Conservation (phyloP, 371 early-diverging fungal species). For the Saksenaea vasiformis region DNA sequence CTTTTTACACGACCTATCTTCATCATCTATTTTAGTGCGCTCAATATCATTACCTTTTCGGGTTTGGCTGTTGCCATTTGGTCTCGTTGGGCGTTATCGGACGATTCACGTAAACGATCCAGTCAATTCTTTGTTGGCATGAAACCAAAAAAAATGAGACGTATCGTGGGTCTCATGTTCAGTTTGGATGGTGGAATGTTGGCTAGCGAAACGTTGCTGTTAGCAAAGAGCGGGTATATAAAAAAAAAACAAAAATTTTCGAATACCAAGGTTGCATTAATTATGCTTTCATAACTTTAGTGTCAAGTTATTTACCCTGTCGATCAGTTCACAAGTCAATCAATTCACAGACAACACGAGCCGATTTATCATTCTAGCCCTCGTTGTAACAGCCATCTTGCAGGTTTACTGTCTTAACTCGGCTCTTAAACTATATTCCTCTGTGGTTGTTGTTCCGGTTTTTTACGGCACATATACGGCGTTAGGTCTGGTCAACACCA, state of each 20-base stretch:
- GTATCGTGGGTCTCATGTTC: constrained; percentile 63
- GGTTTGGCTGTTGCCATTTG: constrained; percentile 59
- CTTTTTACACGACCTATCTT: constrained; percentile 62
- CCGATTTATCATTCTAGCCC: constrained; percentile 57
- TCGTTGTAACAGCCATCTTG: constrained; percentile 60
- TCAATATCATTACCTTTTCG: constrained; percentile 56
- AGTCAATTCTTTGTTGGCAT: constrained; percentile 39
- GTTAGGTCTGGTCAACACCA: constrained; percentile 65
- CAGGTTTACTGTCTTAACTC: constrained; percentile 74
- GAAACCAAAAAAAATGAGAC: constrained; percentile 48
- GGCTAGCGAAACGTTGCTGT: constrained; percentile 64
- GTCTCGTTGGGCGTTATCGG: constrained; percentile 55
- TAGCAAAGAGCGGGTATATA: constrained; percentile 67
- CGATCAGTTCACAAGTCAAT: constrained; percentile 53
- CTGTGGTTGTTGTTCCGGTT: constrained; percentile 72
- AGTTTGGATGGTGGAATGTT: constrained; percentile 65
- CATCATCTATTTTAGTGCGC: constrained; percentile 65
- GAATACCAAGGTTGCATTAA: neutral
- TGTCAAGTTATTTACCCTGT: constrained; percentile 61
- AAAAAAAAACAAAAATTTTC: neutral
- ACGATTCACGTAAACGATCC: constrained; percentile 35
- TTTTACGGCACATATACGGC: constrained; percentile 73
- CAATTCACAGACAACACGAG: constrained; percentile 66
- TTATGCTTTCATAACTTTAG: constrained; percentile 18
- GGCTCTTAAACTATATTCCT: constrained; percentile 62